Evolutionary conservation across 345 rosid species (phyloP).

Genomic region (Melastoma malabathricum): DNA sequence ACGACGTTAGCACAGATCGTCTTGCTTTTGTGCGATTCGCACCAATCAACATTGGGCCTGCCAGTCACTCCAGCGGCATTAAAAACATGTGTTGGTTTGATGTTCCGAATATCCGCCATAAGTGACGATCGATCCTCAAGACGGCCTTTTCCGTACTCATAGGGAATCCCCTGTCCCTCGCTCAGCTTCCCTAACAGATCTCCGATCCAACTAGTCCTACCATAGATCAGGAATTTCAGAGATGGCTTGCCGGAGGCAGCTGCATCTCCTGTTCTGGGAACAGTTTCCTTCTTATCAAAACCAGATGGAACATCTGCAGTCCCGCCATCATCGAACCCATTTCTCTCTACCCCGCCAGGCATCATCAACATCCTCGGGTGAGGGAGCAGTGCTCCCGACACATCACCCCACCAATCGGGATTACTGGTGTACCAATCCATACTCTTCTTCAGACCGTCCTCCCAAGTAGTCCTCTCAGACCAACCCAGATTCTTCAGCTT

Average conservation of each 20-base stretch:
- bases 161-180: conserved; percentile 33
- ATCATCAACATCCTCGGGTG: conserved; percentile 44
- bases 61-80: conserved; percentile 46
- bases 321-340: conserved; percentile 21
- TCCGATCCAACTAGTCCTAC: conserved; percentile 42
- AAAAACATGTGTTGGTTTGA: conserved; percentile 40
- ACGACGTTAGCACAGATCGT: conserved; percentile 34
- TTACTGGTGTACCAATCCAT: conserved; percentile 36
- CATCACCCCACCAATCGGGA: conserved; percentile 53
- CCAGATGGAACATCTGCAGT: conserved; percentile 10
- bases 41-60: conserved; percentile 47
- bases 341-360: conserved; percentile 36
- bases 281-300: conserved; percentile 19
- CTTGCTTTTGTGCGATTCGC: conserved; percentile 35
- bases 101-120: conserved; percentile 26
- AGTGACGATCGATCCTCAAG: conserved; percentile 27
- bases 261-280: conserved; percentile 18
- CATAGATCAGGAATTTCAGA: conserved; percentile 33
- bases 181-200: conserved; percentile 34
- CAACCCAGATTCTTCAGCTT: conserved; percentile 35
- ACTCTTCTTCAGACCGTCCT: conserved; percentile 39
- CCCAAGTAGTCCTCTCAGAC: conserved; percentile 33
- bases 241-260: conserved; percentile 19
- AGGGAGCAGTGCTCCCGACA: conserved; percentile 39
- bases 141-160: conserved; percentile 36